Conservation (phyloP, 768 basidiomycete species). For the Phallus indusiatus region DNA sequence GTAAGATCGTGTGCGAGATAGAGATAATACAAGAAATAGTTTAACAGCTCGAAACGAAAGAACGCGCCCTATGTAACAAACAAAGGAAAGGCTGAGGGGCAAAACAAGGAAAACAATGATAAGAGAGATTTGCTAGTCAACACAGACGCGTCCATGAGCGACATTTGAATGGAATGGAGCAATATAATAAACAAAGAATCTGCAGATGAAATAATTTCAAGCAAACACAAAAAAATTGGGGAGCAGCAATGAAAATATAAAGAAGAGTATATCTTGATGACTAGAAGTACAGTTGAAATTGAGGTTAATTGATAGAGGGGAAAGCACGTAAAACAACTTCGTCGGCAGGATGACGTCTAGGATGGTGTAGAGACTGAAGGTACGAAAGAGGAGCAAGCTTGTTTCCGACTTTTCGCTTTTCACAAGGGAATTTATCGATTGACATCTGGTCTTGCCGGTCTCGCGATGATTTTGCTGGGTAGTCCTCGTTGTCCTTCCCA, state of each 20-base stretch:
- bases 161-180: neutral
- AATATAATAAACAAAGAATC: neutral
- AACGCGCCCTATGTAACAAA: neutral
- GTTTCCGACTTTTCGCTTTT: neutral
- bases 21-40: conserved; percentile 8
- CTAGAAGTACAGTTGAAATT: neutral
- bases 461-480: neutral
- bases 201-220: neutral
- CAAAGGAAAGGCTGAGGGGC: neutral
- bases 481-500: neutral
- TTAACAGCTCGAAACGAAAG: conserved; percentile 1
- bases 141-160: neutral
- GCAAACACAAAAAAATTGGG: neutral
- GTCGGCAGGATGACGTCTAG: conserved; percentile 9
- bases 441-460: neutral
- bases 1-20: neutral
- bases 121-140: neutral
- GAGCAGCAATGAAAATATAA: neutral
- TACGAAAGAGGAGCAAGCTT: conserved; percentile 6
- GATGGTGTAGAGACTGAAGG: conserved; percentile 8
- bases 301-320: conserved; percentile 4
- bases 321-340: conserved; percentile 9
- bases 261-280: neutral
- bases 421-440: neutral
- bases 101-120: neutral